phyloP scores from a whole-genome alignment of 371 early-diverging fungal genomes.

The Batkoa obscura region DNA sequence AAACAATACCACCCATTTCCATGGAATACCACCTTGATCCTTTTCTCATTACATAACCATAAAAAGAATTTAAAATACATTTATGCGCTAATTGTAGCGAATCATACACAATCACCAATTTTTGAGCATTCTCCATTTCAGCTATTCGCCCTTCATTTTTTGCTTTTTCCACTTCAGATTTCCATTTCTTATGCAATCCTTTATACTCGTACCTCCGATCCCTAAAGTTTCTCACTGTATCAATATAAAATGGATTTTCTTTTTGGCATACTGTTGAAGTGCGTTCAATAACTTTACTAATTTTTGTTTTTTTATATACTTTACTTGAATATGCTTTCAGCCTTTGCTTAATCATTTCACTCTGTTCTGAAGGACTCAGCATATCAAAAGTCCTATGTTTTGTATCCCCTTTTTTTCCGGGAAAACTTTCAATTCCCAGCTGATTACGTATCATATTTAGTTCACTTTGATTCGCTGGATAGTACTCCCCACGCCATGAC shows the following conservation, averaged over 20 bases:
- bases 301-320: constrained; percentile 71
- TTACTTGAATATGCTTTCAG: constrained; percentile 77
- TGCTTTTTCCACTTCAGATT: constrained; percentile 62
- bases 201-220: constrained; percentile 99
- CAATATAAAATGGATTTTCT: constrained; percentile 98
- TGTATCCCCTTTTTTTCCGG: constrained; percentile 29
- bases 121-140: constrained; percentile 69
- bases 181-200: constrained; percentile 77
- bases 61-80: constrained; percentile 97
- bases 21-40: constrained; percentile 99
- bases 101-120: constrained; percentile 90
- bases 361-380: constrained; percentile 41
- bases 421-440: constrained; percentile 63
- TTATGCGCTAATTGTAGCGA: constrained; percentile 99
- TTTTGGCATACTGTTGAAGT: constrained; percentile 93
- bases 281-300: constrained; percentile 56
- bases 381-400: constrained; percentile 45
- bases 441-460: constrained; percentile 81
- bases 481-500: constrained; percentile 97
- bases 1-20: constrained; percentile 99
- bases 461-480: constrained; percentile 78
- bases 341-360: constrained; percentile 54
- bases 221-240: constrained; percentile 94
- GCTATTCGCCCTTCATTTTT: constrained; percentile 34
- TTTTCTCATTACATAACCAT: constrained; percentile 99